phyloP scores from a whole-genome alignment of 305 asterid species.

The Fraxinus baroniana region DNA sequence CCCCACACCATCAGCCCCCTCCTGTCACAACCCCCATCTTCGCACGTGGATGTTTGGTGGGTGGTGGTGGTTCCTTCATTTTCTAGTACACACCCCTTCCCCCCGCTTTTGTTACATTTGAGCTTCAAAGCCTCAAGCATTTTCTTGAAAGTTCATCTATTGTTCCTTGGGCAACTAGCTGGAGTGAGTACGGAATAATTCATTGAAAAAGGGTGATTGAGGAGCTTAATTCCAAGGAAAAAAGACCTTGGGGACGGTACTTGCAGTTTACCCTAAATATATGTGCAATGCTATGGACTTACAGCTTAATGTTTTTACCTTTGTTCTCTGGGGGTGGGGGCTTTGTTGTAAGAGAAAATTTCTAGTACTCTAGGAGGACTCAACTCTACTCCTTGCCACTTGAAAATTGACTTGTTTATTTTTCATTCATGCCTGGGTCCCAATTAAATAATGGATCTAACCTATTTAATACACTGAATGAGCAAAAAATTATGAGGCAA shows the following conservation, averaged over 20 bases:
- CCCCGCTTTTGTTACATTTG: background rate
- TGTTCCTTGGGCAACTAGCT: background rate
- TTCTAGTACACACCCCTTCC: background rate
- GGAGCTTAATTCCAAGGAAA: background rate
- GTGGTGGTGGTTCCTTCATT: background rate
- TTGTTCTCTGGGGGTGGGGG: background rate
- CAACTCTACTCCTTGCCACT: background rate
- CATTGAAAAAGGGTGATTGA: background rate
- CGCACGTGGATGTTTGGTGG: background rate
- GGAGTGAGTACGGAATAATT: background rate
- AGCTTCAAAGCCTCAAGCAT: background rate
- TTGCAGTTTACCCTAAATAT: background rate
- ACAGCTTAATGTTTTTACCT: background rate
- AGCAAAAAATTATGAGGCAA: background rate
- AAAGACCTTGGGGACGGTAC: background rate
- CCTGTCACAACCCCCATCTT: background rate
- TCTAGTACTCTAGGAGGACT: background rate
- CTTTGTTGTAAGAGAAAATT: background rate
- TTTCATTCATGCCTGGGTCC: background rate
- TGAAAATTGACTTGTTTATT: background rate
- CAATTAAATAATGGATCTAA: background rate
- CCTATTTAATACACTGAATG: background rate
- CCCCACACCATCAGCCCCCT: background rate
- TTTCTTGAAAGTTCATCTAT: background rate
- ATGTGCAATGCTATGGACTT: background rate